Evolutionary conservation across 148 eudicot species (phyloP).

Genomic region (Arbutus unedo): DNA sequence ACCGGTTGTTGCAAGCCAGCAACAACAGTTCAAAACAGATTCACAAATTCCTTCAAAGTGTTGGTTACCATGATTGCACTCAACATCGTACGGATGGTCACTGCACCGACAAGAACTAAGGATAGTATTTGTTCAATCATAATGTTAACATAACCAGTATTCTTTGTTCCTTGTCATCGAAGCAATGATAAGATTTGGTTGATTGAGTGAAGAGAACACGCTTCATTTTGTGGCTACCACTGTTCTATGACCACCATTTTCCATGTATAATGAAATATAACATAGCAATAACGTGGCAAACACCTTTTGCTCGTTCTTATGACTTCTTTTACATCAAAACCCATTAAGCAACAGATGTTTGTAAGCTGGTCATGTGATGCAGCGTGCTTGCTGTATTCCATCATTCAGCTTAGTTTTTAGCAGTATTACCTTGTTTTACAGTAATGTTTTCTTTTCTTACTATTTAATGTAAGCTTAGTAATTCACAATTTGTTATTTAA

Average conservation of each 20-base stretch:
- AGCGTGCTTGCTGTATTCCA: background rate
- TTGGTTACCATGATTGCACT: slow-evolving; percentile 71
- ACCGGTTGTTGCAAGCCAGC: slow-evolving; percentile 83
- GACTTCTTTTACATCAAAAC: no score
- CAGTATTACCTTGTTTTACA: background rate
- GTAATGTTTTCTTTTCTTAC: background rate
- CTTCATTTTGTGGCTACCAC: background rate
- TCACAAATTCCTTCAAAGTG: slow-evolving; percentile 55
- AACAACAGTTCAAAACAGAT: slow-evolving; percentile 78
- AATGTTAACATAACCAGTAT: background rate
- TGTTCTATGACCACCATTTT: background rate
- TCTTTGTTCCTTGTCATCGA: background rate
- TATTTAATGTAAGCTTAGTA: background rate
- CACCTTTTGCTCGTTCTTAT: background rate
- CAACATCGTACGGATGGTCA: slow-evolving; percentile 88
- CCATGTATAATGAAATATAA: background rate
- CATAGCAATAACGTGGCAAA: no score
- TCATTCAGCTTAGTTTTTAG: background rate
- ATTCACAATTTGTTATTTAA: background rate
- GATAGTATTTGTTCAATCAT: background rate
- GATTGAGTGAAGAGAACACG: background rate
- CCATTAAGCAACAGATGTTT: no score
- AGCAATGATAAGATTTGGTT: background rate
- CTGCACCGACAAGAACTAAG: slow-evolving; percentile 55
- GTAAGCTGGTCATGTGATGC: background rate